These are phyloP conservation scores for Candida insectorum DNA, from an alignment of 805 yeast genomes.

Conservation along the genomic window DNA sequence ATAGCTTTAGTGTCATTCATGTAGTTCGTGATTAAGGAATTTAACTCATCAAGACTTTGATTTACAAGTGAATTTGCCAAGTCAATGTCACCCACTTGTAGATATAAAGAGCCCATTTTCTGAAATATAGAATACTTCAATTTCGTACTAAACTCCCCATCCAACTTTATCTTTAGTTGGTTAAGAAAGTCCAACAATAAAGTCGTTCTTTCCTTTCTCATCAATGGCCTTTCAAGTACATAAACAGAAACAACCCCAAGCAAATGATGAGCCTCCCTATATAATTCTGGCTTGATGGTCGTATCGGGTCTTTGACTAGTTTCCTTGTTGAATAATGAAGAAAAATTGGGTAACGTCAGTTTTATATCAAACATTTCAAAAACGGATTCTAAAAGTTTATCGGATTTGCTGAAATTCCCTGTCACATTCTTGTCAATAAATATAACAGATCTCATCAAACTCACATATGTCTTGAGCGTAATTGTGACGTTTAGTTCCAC, in stretches of 20 bases:
- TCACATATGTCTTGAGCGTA: constrained; percentile 26
- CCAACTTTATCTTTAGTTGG: constrained; percentile 17
- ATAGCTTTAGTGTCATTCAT: constrained; percentile 6
- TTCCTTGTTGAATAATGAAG: constrained; percentile 14
- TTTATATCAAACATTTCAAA: constrained; percentile 32
- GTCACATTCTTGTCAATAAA: constrained; percentile 14
- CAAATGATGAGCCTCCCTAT: constrained; percentile 16
- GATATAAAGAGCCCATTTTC: constrained; percentile 29
- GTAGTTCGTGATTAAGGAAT: constrained; percentile 11
- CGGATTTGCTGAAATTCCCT: constrained; percentile 14
- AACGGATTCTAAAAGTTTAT: constrained; percentile 20
- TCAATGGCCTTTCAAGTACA: constrained; percentile 15
- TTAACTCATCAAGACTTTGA: constrained; percentile 23
- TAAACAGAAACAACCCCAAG: constrained; percentile 25
- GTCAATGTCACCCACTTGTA: constrained; percentile 17
- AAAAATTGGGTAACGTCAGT: too few relatives aligned
- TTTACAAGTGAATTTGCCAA: constrained; percentile 21
- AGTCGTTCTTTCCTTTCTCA: constrained; percentile 16
- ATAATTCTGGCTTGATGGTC: background rate
- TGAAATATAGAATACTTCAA: constrained; percentile 22
- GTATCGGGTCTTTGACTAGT: background rate
- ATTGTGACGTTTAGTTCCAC: constrained; percentile 20
- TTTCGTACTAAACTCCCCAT: constrained; percentile 16
- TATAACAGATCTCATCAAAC: constrained; percentile 27
- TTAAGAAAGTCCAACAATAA: constrained; percentile 26